These are phyloP conservation scores for Poa annua DNA, from an alignment of 176 grass and related monocot genomes.

Conservation along the genomic window DNA sequence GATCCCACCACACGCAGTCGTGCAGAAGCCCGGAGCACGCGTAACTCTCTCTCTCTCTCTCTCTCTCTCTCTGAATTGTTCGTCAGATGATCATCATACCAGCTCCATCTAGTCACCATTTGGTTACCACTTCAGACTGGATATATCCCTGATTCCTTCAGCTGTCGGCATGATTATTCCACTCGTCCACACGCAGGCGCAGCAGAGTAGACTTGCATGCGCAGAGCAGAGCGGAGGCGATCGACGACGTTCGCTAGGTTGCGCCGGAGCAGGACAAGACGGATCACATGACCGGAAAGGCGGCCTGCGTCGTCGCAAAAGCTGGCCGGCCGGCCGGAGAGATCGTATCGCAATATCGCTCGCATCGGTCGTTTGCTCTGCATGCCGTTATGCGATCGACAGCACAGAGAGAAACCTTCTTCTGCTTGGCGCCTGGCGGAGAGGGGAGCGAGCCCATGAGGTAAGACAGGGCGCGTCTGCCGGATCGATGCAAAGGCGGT, in stretches of 20 bases:
- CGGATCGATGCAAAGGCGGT: not conserved
- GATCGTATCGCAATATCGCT: not conserved
- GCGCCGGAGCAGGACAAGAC: not conserved
- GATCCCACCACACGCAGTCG: not conserved
- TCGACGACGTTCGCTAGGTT: not conserved
- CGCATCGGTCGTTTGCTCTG: slow-evolving; percentile 2
- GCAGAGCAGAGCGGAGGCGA: not conserved
- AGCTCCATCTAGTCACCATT: not conserved
- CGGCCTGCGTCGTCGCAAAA: not conserved
- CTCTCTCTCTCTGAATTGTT: not conserved
- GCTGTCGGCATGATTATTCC: not conserved
- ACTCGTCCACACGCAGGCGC: not conserved
- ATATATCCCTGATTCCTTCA: too few relatives aligned
- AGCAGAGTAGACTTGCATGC: not conserved
- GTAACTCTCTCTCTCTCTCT: not conserved
- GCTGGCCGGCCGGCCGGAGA: not conserved
- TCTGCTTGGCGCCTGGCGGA: not conserved
- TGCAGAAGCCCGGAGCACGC: not conserved
- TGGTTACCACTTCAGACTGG: not conserved
- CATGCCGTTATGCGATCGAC: not conserved
- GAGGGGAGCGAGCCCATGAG: not conserved
- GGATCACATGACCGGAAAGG: not conserved
- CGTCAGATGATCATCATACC: not conserved
- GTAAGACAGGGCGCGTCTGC: not conserved
- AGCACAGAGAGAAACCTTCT: not conserved